Evolutionary conservation across 768 basidiomycete species (phyloP).

Genomic region (Basidioascus undulatus): DNA sequence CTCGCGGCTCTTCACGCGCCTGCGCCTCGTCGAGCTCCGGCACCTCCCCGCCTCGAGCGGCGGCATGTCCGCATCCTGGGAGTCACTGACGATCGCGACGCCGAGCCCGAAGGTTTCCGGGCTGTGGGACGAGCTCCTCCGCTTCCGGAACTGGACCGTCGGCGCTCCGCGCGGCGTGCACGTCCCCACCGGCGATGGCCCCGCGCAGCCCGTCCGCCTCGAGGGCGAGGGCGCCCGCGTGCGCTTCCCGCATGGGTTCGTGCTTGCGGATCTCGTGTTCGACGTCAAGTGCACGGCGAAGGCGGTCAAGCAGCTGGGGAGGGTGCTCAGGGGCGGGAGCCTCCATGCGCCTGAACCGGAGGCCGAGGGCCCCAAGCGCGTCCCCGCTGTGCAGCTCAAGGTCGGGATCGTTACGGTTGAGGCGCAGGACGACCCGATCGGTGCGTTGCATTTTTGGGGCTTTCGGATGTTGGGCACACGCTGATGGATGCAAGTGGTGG

Average conservation of each 20-base stretch:
- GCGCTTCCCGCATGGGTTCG: constrained; percentile 56
- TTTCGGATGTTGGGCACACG: too few relatives aligned
- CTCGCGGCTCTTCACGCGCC: background rate
- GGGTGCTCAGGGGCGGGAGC: constrained; percentile 31
- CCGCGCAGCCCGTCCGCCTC: constrained; percentile 22
- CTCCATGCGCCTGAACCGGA: constrained; percentile 34
- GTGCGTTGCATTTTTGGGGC: too few relatives aligned
- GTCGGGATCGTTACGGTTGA: constrained; percentile 46
- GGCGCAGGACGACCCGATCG: constrained; percentile 62
- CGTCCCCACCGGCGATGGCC: constrained; percentile 9
- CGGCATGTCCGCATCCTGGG: constrained; percentile 17
- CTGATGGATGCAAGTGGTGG: too few relatives aligned
- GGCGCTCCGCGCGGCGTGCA: constrained; percentile 16
- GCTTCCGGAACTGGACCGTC: constrained; percentile 31
- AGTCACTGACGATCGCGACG: constrained; percentile 22
- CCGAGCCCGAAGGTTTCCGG: constrained; percentile 22
- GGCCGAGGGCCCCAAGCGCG: constrained; percentile 43
- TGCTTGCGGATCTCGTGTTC: constrained; percentile 48
- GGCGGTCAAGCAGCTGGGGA: constrained; percentile 40
- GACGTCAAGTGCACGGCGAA: constrained; percentile 47
- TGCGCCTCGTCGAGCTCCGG: background rate
- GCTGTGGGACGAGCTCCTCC: constrained; percentile 52
- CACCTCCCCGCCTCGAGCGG: background rate
- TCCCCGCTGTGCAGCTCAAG: constrained; percentile 37
- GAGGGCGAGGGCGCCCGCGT: constrained; percentile 40